Evolutionary conservation across 2,329 filamentous ascomycete species (phyloP).

Genomic region (Nigrospora osmanthi): DNA sequence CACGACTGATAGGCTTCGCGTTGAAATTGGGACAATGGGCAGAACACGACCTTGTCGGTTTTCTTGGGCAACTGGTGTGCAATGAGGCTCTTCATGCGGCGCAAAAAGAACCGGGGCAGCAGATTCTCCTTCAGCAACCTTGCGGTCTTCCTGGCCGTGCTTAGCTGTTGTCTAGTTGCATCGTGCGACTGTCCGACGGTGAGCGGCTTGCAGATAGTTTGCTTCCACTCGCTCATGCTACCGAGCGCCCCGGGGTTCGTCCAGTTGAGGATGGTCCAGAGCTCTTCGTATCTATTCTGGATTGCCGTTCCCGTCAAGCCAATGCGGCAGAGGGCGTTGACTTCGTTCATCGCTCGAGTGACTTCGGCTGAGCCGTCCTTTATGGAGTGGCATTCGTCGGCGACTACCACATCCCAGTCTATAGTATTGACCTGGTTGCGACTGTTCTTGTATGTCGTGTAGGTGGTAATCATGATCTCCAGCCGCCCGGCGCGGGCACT

Average conservation of each 20-base stretch:
- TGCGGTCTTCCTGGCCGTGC: slow-evolving; percentile 72
- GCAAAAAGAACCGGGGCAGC: slow-evolving; percentile 81
- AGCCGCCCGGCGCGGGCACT: slow-evolving; percentile 68
- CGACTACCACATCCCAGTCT: slow-evolving; percentile 88
- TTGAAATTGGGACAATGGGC: slow-evolving; percentile 77
- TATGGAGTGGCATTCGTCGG: slow-evolving; percentile 86
- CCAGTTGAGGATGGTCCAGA: slow-evolving; percentile 96
- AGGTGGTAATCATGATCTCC: slow-evolving; percentile 93
- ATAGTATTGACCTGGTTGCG: slow-evolving; percentile 70
- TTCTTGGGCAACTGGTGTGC: slow-evolving; percentile 91
- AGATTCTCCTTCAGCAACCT: slow-evolving; percentile 80
- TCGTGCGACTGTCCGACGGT: slow-evolving; percentile 88
- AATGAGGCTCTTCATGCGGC: slow-evolving; percentile 88
- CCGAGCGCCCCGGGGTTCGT: slow-evolving; percentile 73
- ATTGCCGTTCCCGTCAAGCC: slow-evolving; percentile 94
- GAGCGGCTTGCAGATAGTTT: slow-evolving; percentile 69
- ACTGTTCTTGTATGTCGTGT: slow-evolving; percentile 79
- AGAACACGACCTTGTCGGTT: slow-evolving; percentile 90
- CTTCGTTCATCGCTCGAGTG: slow-evolving; percentile 78
- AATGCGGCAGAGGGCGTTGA: slow-evolving; percentile 88
- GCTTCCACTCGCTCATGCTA: slow-evolving; percentile 65
- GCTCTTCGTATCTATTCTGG: slow-evolving; percentile 94
- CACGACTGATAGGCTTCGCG: slow-evolving; percentile 76
- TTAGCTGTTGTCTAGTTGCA: slow-evolving; percentile 76
- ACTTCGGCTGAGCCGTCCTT: slow-evolving; percentile 74